These are phyloP conservation scores for Raffaelea albimanens DNA, from an alignment of 2,329 filamentous ascomycete genomes.

Conservation along the genomic window DNA sequence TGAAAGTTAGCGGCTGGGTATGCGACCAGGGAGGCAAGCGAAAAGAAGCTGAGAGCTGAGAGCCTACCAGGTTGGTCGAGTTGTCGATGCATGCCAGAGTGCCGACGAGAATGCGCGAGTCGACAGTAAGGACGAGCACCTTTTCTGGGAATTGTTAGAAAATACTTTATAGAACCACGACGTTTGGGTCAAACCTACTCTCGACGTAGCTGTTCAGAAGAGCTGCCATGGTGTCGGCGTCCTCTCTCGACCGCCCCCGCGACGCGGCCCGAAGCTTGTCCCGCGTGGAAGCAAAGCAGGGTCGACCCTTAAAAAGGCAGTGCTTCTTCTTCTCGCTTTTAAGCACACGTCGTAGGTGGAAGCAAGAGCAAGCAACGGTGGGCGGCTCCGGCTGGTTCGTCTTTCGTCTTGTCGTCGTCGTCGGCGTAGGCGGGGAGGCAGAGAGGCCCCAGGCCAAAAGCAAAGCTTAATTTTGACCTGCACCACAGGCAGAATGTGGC, in stretches of 20 bases:
- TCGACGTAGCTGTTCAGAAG: conserved; percentile 21
- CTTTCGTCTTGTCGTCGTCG: no score
- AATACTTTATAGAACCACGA: background rate
- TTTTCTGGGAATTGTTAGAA: conserved; percentile 52
- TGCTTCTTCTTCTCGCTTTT: no score
- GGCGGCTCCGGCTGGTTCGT: no score
- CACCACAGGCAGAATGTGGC: background rate
- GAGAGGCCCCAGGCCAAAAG: background rate
- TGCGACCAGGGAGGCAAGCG: background rate
- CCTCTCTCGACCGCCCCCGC: background rate
- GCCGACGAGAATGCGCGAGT: conserved; percentile 79
- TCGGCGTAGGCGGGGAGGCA: no score
- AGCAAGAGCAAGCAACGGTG: no score
- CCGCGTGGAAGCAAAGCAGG: no score
- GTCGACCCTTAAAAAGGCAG: no score
- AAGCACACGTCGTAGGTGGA: no score
- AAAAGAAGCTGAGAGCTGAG: conserved; percentile 11
- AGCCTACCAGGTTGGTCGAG: conserved; percentile 71
- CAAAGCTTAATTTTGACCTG: background rate
- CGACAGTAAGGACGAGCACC: conserved; percentile 82
- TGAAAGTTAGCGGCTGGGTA: background rate
- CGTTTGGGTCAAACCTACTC: conserved; percentile 15
- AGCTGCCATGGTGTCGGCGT: conserved; percentile 13
- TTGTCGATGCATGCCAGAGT: conserved; percentile 81
- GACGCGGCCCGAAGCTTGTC: no score